A percentile compares a stretch with the other conserved stretches of the same genome.
These are phyloP conservation scores for Leccinellum rugosiceps DNA, from an alignment of 768 basidiomycete species.

Conservation along the genomic window DNA sequence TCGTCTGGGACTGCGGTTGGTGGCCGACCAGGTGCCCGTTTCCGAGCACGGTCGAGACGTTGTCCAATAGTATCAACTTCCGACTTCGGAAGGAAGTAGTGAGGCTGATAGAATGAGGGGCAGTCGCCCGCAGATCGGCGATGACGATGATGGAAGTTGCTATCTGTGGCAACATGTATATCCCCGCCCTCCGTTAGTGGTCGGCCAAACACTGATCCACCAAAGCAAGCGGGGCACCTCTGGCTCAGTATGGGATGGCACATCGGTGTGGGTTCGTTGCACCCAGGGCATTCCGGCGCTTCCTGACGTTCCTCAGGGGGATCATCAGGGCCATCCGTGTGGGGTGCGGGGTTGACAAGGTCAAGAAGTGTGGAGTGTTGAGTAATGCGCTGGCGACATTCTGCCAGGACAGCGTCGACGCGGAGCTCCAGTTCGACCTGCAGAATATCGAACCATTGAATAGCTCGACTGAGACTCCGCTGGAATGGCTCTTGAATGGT, in stretches of 20 bases:
- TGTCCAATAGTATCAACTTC: conserved; percentile 17
- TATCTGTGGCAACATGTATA: conserved; percentile 29
- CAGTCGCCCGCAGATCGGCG: background rate
- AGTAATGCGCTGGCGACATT: conserved; percentile 6
- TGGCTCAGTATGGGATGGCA: too few species aligned
- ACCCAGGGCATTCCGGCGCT: too few species aligned
- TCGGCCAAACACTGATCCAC: conserved; percentile 10
- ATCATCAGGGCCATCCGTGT: too few species aligned
- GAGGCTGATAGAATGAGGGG: too few species aligned
- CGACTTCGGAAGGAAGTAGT: background rate
- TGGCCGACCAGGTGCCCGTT: background rate
- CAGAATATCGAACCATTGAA: conserved; percentile 31
- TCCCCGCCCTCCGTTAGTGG: conserved; percentile 26
- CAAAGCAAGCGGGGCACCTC: conserved; percentile 33
- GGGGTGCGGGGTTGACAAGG: too few species aligned
- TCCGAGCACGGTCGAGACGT: too few species aligned
- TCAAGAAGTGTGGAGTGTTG: too few species aligned
- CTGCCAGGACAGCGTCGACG: background rate
- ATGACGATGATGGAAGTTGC: conserved; percentile 2
- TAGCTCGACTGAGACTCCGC: conserved; percentile 19
- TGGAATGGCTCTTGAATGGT: conserved; percentile 35
- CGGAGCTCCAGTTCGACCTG: conserved; percentile 9
- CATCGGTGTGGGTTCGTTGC: too few species aligned
- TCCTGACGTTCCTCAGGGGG: too few species aligned
- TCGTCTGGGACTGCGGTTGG: background rate